Conservation (phyloP, 495 filamentous ascomycete species). For the Penicillium tannophilum region DNA sequence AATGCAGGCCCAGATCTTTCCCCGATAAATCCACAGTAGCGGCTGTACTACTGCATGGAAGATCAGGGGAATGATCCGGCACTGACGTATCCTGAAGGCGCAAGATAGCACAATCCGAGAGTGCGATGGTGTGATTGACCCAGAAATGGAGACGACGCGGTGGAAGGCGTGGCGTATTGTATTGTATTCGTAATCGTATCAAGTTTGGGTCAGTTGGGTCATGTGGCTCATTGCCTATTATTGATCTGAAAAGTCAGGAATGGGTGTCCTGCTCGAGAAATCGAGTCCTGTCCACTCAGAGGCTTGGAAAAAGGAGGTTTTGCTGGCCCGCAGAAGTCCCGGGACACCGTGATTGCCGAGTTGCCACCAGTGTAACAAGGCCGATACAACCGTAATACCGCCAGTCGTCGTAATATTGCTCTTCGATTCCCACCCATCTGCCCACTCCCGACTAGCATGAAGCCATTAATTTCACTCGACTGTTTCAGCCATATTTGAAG, state of each 20-base stretch:
- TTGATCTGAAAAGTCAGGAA: not conserved
- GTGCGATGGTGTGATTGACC: conserved; percentile 47
- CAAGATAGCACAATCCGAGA: conserved; percentile 38
- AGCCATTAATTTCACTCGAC: conserved; percentile 2
- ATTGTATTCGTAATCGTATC: not conserved
- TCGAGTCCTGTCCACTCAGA: conserved; percentile 1
- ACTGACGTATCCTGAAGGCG: conserved; percentile 32
- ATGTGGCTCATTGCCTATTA: not conserved
- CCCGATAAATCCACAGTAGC: conserved; percentile 4
- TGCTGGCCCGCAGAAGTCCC: not conserved
- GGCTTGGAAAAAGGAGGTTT: not conserved
- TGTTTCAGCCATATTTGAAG: not conserved
- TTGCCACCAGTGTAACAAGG: conserved; percentile 15
- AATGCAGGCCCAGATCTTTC: not conserved
- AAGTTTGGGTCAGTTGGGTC: not conserved
- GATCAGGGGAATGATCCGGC: conserved; percentile 29
- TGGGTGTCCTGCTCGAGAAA: conserved; percentile 3
- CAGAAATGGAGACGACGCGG: not conserved
- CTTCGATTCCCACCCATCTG: not conserved
- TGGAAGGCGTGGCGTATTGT: conserved; percentile 1
- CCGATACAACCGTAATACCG: conserved; percentile 10
- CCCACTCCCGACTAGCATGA: not conserved
- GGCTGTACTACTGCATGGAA: conserved; percentile 22
- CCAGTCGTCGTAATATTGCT: conserved; percentile 8
- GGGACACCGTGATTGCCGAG: conserved; percentile 8